Evolutionary conservation across 495 filamentous ascomycete species (phyloP), one percentile per base, ranked within the genome.

Genomic region (Penicillium chermesinum): DNA sequence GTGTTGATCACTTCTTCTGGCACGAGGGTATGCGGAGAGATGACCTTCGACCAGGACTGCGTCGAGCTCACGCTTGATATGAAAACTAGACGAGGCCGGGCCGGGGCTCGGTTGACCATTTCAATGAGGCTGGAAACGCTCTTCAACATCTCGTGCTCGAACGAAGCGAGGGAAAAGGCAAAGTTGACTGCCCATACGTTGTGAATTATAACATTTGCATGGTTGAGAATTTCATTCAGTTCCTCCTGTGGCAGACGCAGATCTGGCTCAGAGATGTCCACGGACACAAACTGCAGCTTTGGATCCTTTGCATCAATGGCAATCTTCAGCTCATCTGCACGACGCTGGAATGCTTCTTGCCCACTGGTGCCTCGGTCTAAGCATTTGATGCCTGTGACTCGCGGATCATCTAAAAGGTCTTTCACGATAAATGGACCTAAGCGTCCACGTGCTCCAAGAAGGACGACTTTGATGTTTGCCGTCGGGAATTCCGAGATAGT

Each of bases 121-220:
- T 80, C 67, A 4, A 72, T 67, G 10, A 79, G 50, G 18, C 72
- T 67, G 34, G 65, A 57, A 16, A 79, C 65, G 9, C 78, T 72
- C n/a, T 61, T 57, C 1, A 58, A 39, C 14, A 82, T 68, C 44
- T 77, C 67, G 1, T 73, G 75, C 52, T 74, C 65, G 21, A 82
- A 82, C 0, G 76, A 76, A 15, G 67, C 62, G 21, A 79, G 54
- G 0, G 74, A 58, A 12, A 70, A 64, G 49, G 80, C 76, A 64
- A 81, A 82, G 57, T 83, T 74, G n/a, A 82, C 77, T 1, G 70
- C 68, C 80, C 79, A 83, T 19, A 74, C 71, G 57, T 77, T 79
- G 58, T 82, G 77, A 46, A 81, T 77, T 18, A 83, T 61, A 7
- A 72, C 67, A 27, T 77, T 72, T 4, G 68, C 70, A 3, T 69